Conservation (phyloP, 2,329 filamentous ascomycete genomes). For the Karstenula rhodostoma region DNA sequence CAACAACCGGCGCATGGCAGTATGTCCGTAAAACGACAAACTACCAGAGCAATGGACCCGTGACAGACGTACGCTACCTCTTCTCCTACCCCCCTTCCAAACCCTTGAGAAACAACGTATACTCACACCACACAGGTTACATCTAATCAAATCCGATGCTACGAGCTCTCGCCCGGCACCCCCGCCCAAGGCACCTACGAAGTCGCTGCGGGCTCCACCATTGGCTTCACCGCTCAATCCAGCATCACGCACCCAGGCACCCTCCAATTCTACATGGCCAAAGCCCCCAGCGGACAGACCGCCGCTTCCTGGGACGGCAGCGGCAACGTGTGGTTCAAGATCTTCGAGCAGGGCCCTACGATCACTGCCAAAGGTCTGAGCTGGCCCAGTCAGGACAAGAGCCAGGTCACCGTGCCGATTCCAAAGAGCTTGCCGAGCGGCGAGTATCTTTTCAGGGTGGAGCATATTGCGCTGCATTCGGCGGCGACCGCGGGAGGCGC, state of each 20-base stretch:
- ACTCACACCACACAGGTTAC: constrained; percentile 21
- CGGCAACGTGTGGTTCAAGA: constrained; percentile 49
- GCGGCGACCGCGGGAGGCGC: constrained; percentile 44
- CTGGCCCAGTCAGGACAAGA: constrained; percentile 21
- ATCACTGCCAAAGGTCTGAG: constrained; percentile 14
- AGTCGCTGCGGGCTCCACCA: constrained; percentile 35
- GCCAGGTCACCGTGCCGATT: constrained; percentile 44
- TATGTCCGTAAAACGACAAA: constrained; percentile 49
- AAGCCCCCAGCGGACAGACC: constrained; percentile 43
- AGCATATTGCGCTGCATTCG: constrained; percentile 57
- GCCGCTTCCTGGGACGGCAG: constrained; percentile 43
- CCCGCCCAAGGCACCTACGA: constrained; percentile 11
- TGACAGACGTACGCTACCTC: constrained; percentile 30
- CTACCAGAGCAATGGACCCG: constrained; percentile 46
- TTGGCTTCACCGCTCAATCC: constrained; percentile 41
- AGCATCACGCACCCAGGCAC: constrained; percentile 44
- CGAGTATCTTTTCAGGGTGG: constrained; percentile 56
- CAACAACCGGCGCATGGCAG: constrained; percentile 37
- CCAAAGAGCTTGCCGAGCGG: constrained; percentile 52
- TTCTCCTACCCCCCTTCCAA: not conserved
- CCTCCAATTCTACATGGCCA: constrained; percentile 50
- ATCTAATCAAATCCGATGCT: constrained; percentile 32
- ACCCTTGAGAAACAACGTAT: not conserved
- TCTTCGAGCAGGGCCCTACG: constrained; percentile 29
- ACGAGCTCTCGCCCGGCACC: constrained; percentile 27